These are phyloP conservation scores for Ogataea trehalophila DNA, from an alignment of 805 yeast species.

Conservation along the genomic window DNA sequence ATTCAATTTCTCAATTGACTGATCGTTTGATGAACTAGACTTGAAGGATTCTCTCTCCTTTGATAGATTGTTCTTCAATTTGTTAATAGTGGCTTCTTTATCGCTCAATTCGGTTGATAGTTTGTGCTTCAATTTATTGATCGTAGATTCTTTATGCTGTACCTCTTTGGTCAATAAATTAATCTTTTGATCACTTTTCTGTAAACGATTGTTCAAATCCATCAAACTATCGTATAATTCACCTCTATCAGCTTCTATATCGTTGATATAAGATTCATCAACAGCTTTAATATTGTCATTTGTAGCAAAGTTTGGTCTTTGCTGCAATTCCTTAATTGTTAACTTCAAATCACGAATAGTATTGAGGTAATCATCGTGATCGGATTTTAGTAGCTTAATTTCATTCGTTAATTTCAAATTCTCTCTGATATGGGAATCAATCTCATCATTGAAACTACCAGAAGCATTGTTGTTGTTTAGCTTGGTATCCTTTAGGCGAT, in stretches of 20 bases:
- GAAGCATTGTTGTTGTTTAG: too few relatives aligned
- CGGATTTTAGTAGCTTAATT: background rate
- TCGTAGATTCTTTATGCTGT: slow-evolving; percentile 4
- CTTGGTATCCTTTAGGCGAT: too few relatives aligned
- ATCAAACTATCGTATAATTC: slow-evolving; percentile 17
- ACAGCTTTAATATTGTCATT: slow-evolving; percentile 9
- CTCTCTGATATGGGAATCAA: too few relatives aligned
- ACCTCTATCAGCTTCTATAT: slow-evolving; percentile 25
- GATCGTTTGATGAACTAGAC: too few relatives aligned
- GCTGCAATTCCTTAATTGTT: background rate
- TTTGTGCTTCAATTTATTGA: background rate
- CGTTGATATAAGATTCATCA: slow-evolving; percentile 24
- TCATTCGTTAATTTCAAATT: background rate
- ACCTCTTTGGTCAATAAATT: slow-evolving; percentile 19
- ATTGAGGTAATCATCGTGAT: background rate
- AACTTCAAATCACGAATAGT: too few relatives aligned
- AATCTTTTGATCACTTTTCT: slow-evolving; percentile 4
- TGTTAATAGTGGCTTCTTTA: too few relatives aligned
- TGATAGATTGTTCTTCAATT: too few relatives aligned
- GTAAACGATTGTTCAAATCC: slow-evolving; percentile 11
- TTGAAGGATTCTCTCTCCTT: too few relatives aligned
- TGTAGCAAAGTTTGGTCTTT: slow-evolving; percentile 1
- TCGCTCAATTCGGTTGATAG: background rate
- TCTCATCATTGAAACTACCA: too few relatives aligned
- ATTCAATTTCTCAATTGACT: slow-evolving; percentile 2